Conservation (phyloP, 805 yeast genomes). For the Saccharomycopsis vini region DNA sequence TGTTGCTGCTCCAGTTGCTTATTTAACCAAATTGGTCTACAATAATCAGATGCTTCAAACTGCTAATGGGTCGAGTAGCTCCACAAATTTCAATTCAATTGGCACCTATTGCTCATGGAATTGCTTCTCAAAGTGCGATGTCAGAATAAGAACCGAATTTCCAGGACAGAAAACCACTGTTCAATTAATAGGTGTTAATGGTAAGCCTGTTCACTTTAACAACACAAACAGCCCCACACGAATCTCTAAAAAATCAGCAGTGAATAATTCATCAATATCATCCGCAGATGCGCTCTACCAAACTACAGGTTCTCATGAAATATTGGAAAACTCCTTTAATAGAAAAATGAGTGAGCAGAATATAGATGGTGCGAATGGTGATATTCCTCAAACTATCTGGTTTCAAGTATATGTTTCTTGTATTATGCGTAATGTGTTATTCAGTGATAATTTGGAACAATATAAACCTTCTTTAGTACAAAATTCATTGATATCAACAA, state of each 20-base stretch:
- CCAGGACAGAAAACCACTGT: constrained; percentile 31
- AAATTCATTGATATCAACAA: constrained; percentile 34
- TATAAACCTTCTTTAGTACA: constrained; percentile 53
- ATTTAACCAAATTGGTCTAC: constrained; percentile 39
- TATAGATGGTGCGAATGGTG: constrained; percentile 18
- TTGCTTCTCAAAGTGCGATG: constrained; percentile 62
- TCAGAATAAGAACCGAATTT: constrained; percentile 54
- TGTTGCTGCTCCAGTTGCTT: constrained; percentile 46
- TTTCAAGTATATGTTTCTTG: constrained; percentile 51
- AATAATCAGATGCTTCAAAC: constrained; percentile 54
- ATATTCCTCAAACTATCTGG: constrained; percentile 39
- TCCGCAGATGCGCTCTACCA: too few relatives aligned
- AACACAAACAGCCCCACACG: background rate
- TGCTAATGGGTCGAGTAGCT: constrained; percentile 7
- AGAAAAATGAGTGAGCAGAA: background rate
- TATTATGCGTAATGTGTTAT: constrained; percentile 45
- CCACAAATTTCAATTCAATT: constrained; percentile 35
- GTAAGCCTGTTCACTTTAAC: constrained; percentile 15
- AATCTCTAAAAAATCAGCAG: too few relatives aligned
- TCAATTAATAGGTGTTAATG: constrained; percentile 16
- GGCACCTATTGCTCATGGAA: constrained; percentile 66
- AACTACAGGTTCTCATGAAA: background rate
- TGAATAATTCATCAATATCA: too few relatives aligned
- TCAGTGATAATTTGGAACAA: constrained; percentile 43
- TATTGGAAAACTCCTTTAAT: background rate